Percentiles rank a stretch among this genome's conserved stretches.
Evolutionary conservation across 441 rosid genomes (phyloP).

Genomic region (Populus tomentosa): DNA sequence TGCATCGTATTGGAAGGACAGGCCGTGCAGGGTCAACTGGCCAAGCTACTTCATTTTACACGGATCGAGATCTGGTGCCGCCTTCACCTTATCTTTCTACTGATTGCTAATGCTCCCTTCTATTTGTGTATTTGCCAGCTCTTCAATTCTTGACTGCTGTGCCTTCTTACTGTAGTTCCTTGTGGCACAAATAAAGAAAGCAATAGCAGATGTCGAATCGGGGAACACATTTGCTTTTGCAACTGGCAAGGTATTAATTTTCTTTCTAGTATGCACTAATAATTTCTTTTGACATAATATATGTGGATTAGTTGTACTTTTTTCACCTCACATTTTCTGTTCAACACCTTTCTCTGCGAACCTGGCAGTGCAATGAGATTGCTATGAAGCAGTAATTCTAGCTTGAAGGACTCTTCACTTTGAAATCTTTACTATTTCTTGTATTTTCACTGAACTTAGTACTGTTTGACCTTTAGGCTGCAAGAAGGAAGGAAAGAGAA

Average conservation of each 20-base stretch:
- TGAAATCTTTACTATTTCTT: not conserved
- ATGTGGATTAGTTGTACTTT: not conserved
- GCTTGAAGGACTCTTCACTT: not conserved
- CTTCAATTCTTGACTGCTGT: not conserved
- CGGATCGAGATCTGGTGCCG: constrained; percentile 32
- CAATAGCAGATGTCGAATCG: constrained; percentile 32
- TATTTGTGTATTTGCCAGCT: not conserved
- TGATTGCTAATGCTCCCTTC: not conserved
- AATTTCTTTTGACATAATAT: not conserved
- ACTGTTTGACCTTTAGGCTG: constrained; percentile 20
- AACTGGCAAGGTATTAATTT: constrained; percentile 34
- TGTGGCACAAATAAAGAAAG: constrained; percentile 34
- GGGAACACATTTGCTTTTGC: constrained; percentile 34
- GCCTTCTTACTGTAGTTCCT: constrained; percentile 22
- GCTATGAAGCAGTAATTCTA: too few relatives aligned
- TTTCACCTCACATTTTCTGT: not conserved
- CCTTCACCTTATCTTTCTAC: not conserved
- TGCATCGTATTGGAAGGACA: constrained; percentile 87
- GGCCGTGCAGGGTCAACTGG: constrained; percentile 96
- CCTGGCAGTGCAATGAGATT: too few relatives aligned
- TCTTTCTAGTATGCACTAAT: not conserved
- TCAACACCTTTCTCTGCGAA: not conserved
- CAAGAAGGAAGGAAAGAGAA: constrained; percentile 37
- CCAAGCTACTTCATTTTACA: constrained; percentile 39
- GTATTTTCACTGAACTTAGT: not conserved